phyloP scores from a whole-genome alignment of 2,329 filamentous ascomycete species.

The Scopulariopsis brevicaulis region DNA sequence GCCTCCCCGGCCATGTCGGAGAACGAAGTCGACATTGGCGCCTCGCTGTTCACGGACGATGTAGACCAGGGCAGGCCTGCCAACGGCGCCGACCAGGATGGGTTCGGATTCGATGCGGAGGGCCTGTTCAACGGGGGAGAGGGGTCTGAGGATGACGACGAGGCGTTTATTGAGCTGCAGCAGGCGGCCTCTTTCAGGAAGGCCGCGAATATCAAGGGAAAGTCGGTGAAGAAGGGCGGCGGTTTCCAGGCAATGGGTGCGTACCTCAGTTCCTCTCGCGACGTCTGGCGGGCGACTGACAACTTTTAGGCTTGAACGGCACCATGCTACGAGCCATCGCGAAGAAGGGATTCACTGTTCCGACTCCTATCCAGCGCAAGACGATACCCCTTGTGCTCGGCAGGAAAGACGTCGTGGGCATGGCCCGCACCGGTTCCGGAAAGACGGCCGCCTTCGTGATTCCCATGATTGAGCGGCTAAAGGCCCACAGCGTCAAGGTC shows the following conservation, averaged over 20 bases:
- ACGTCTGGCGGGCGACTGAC: neutral
- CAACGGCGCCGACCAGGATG: constrained; percentile 20
- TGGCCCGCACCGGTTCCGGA: constrained; percentile 97
- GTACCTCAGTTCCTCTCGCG: constrained; percentile 6
- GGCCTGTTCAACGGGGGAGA: constrained; percentile 45
- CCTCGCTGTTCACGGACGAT: constrained; percentile 57
- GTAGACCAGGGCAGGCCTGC: constrained; percentile 28
- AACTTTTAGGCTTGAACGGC: constrained; percentile 53
- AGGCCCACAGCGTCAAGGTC: constrained; percentile 75
- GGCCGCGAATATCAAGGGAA: constrained; percentile 67
- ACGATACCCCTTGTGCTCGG: constrained; percentile 87
- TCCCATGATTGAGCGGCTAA: constrained; percentile 92
- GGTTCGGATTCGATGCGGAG: constrained; percentile 43
- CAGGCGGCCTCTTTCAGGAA: constrained; percentile 87
- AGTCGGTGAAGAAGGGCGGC: constrained; percentile 85
- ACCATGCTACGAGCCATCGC: constrained; percentile 83
- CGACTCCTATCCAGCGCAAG: constrained; percentile 95
- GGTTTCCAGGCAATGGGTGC: constrained; percentile 91
- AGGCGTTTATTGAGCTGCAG: constrained; percentile 79
- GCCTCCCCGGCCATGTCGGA: constrained; percentile 78
- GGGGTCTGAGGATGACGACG: constrained; percentile 56
- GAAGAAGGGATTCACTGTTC: constrained; percentile 88
- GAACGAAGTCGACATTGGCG: constrained; percentile 82
- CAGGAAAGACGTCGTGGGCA: constrained; percentile 91
- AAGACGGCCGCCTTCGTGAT: constrained; percentile 98